Percentiles rank a stretch among this genome's conserved stretches.
Conservation (phyloP, 1,284 basidiomycete genomes). For the Cutaneotrichosporon spelunceum region DNA sequence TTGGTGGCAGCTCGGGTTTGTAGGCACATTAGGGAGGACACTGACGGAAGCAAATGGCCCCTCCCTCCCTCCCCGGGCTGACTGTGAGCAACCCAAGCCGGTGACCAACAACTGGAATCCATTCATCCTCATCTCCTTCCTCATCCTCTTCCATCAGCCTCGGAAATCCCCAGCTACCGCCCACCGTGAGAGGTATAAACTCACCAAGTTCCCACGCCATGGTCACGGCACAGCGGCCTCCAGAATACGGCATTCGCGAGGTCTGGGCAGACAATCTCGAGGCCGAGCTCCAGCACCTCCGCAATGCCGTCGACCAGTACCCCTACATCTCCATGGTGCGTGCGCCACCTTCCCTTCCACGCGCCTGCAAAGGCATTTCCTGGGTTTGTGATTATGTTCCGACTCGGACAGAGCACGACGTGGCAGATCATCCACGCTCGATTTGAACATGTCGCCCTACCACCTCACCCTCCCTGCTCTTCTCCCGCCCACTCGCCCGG, state of each 20-base stretch:
- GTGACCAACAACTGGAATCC: neutral
- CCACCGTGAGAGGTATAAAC: neutral
- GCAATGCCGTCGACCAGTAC: slow-evolving; percentile 82
- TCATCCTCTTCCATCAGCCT: neutral
- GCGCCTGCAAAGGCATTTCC: neutral
- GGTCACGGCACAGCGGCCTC: slow-evolving; percentile 20
- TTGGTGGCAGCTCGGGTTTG: no score
- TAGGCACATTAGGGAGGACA: no score
- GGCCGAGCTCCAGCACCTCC: slow-evolving; percentile 80
- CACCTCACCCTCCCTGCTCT: neutral
- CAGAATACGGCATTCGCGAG: slow-evolving; percentile 45
- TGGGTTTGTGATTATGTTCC: neutral
- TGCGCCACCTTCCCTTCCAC: neutral
- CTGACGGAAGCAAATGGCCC: no score
- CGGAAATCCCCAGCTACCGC: no score
- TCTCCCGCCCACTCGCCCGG: no score
- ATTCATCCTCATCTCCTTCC: neutral
- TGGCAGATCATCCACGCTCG: neutral
- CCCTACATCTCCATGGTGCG: slow-evolving; percentile 93
- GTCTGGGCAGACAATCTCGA: slow-evolving; percentile 96
- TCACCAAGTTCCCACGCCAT: slow-evolving; percentile 2
- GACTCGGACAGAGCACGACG: neutral
- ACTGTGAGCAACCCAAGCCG: no score
- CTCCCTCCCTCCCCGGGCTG: no score
- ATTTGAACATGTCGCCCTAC: no score